Conservation (phyloP, 495 filamentous ascomycete genomes). For the Talaromyces adpressus region DNA sequence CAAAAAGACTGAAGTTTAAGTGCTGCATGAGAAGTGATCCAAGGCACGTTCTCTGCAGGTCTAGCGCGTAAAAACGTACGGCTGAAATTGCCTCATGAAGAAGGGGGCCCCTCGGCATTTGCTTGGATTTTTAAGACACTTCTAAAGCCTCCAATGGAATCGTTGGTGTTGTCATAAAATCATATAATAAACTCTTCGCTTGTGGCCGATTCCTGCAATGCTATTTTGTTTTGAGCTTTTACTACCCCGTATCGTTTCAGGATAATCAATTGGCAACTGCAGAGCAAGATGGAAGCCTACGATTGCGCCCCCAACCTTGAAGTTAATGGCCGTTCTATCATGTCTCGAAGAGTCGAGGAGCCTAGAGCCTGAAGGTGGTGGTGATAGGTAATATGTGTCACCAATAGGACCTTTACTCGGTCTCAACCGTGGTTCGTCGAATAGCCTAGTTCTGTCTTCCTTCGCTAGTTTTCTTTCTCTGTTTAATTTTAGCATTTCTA, state of each 20-base stretch:
- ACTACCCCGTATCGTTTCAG: neutral
- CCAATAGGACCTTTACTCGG: neutral
- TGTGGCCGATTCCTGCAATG: neutral
- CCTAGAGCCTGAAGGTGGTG: neutral
- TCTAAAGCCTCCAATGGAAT: neutral
- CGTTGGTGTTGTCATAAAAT: neutral
- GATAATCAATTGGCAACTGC: neutral
- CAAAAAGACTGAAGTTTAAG: neutral
- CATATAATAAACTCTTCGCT: neutral
- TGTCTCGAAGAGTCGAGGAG: neutral
- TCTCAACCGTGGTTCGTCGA: neutral
- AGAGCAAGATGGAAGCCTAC: neutral
- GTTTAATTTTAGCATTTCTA: neutral
- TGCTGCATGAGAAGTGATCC: neutral
- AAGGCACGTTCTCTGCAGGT: neutral
- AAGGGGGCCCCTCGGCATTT: neutral
- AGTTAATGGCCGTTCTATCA: neutral
- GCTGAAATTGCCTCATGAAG: neutral
- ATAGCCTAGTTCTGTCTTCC: neutral
- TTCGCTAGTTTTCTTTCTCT: neutral
- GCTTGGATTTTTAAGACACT: neutral
- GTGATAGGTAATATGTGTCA: neutral
- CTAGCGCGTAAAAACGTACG: neutral
- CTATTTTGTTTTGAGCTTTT: neutral
- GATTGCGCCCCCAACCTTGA: neutral